These are phyloP conservation scores for Ettlia oleoabundans DNA, from an alignment of 139 green algal genomes.

Conservation along the genomic window DNA sequence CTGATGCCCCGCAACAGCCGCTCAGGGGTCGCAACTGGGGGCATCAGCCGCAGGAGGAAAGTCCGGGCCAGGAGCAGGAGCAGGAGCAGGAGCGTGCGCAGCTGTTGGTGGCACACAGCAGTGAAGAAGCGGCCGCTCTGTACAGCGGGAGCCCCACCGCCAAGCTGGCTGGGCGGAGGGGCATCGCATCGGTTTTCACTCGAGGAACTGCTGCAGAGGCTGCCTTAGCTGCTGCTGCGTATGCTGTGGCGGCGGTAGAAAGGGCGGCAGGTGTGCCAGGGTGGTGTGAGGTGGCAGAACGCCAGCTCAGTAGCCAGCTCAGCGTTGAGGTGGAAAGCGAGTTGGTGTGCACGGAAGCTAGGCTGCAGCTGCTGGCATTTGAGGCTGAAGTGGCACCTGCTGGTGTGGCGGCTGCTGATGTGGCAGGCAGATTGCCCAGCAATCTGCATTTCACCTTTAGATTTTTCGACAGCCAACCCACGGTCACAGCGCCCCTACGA, in stretches of 20 bases:
- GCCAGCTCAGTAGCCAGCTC: background rate
- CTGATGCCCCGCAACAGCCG: too few species aligned
- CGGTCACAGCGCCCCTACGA: conserved; percentile 12
- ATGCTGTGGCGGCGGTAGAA: background rate
- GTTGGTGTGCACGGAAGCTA: background rate
- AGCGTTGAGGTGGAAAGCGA: background rate
- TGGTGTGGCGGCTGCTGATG: background rate
- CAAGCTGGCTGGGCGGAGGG: background rate
- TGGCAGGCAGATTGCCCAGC: background rate
- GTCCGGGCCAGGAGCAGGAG: too few species aligned
- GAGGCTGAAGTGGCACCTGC: conserved; percentile 1
- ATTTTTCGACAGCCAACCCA: background rate
- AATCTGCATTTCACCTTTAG: conserved; percentile 13
- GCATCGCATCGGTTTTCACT: background rate
- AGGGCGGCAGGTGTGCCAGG: background rate
- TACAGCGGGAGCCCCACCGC: conserved; percentile 4
- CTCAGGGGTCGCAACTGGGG: too few species aligned
- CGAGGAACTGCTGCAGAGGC: too few species aligned
- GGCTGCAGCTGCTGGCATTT: conserved; percentile 21
- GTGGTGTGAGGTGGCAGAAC: background rate
- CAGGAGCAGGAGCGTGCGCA: too few species aligned
- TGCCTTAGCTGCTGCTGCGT: background rate
- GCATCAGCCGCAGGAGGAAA: too few species aligned
- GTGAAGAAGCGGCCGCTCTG: background rate
- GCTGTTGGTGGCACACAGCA: too few species aligned